Percentiles rank a stretch among this genome's conserved stretches.
phyloP scores from a whole-genome alignment of 208 protist species.

The Porcisia hertigi region DNA sequence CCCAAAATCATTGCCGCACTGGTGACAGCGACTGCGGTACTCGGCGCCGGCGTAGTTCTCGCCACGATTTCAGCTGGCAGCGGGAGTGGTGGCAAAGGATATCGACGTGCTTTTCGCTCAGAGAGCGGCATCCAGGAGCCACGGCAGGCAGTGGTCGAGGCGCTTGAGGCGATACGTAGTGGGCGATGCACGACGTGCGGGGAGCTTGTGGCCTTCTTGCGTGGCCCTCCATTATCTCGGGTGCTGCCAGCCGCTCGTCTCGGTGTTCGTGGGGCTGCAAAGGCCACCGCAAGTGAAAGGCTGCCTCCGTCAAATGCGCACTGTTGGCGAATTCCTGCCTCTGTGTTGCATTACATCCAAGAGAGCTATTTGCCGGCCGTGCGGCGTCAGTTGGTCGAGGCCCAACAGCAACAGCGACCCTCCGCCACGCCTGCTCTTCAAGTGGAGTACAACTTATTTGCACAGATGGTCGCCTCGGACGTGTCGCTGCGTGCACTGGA shows the following conservation, averaged over 20 bases:
- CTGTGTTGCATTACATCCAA: conserved; percentile 47
- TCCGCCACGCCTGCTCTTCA: conserved; percentile 9
- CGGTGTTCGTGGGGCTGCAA: conserved; percentile 6
- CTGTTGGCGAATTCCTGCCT: conserved; percentile 31
- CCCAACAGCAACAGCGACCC: conserved; percentile 5
- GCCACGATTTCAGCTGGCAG: conserved; percentile 2
- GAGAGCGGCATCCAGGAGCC: conserved; percentile 32
- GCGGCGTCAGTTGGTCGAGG: conserved; percentile 10
- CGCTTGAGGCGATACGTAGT: conserved; percentile 36
- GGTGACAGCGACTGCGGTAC: conserved; percentile 25
- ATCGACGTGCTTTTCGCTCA: conserved; percentile 25
- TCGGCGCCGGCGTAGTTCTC: conserved; percentile 19
- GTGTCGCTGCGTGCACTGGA: conserved; percentile 50
- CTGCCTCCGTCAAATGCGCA: conserved; percentile 40
- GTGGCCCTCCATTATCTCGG: conserved; percentile 31
- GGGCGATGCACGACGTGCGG: conserved; percentile 44
- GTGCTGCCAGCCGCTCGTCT: conserved; percentile 12
- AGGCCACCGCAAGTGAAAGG: conserved; percentile 16
- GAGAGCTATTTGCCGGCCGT: conserved; percentile 47
- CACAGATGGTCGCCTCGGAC: conserved; percentile 47
- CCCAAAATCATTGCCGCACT: conserved; percentile 23
- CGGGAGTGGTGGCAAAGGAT: conserved; percentile 11
- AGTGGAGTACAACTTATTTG: conserved; percentile 47
- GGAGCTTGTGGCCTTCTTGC: conserved; percentile 57
- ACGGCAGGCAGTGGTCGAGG: conserved; percentile 40